phyloP scores from a whole-genome alignment of 1,284 basidiomycete species.

The Boletus hoseneyae region DNA sequence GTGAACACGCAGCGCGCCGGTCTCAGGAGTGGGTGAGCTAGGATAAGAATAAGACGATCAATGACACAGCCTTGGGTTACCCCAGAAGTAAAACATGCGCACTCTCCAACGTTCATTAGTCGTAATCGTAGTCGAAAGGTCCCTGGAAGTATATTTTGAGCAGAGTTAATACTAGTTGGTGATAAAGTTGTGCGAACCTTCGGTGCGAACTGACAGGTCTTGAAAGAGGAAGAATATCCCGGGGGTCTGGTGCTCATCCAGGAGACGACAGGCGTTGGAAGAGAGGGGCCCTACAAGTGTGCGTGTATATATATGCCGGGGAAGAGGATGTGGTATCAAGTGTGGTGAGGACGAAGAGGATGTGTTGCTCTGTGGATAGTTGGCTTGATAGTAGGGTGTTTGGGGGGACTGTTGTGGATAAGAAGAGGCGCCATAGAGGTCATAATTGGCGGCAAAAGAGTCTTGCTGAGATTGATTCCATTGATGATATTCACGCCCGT shows the following conservation, averaged over 20 bases:
- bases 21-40: conserved; percentile 71
- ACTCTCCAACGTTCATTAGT: conserved; percentile 84
- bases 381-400: conserved; percentile 29
- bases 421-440: conserved; percentile 28
- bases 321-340: conserved; percentile 41
- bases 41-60: conserved; percentile 24
- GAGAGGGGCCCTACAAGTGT: conserved; percentile 87
- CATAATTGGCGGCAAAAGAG: conserved; percentile 30
- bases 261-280: conserved; percentile 76
- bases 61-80: conserved; percentile 20
- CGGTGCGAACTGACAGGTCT: conserved; percentile 83
- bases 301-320: conserved; percentile 71
- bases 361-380: conserved; percentile 26
- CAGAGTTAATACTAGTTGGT: conserved; percentile 24
- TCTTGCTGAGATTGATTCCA: conserved; percentile 36
- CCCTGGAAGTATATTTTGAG: conserved; percentile 39
- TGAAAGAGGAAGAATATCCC: conserved; percentile 89
- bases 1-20: conserved; percentile 61
- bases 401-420: conserved; percentile 32
- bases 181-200: conserved; percentile 50
- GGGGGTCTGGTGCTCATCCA: conserved; percentile 77
- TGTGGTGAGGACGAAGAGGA: conserved; percentile 34
- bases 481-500: conserved; percentile 31
- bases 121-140: conserved; percentile 76
- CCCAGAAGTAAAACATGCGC: conserved; percentile 36